A percentile compares a stretch with the other conserved stretches of the same genome.
Conservation (phyloP, 495 filamentous ascomycete species). For the Penicillium verhagenii region DNA sequence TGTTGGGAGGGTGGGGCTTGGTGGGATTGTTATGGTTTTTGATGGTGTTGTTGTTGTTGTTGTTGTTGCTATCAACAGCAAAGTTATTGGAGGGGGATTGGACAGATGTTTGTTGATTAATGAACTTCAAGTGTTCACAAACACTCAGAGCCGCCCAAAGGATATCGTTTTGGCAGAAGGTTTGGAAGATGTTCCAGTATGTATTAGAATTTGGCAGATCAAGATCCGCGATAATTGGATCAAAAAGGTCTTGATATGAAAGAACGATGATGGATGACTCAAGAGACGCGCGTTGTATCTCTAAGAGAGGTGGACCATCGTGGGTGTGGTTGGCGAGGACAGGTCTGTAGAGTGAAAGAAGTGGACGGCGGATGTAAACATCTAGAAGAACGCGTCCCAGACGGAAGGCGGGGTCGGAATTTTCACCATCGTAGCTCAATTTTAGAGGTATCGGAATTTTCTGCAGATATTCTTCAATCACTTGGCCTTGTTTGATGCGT, state of each 20-base stretch:
- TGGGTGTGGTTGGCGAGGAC: conserved; percentile 2
- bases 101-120: neutral
- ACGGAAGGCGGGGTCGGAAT: neutral
- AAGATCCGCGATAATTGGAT: conserved; percentile 20
- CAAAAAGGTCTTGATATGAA: conserved; percentile 30
- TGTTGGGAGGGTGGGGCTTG: neutral
- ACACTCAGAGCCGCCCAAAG: conserved; percentile 23
- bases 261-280: conserved; percentile 22
- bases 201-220: conserved; percentile 9
- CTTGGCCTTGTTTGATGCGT: conserved; percentile 10
- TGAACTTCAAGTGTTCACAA: conserved; percentile 22
- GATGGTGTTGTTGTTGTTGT: neutral
- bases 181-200: conserved; percentile 28
- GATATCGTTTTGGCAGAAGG: conserved; percentile 26
- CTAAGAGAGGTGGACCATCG: conserved; percentile 4
- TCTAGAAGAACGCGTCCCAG: conserved; percentile 22
- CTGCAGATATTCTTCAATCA: conserved; percentile 14
- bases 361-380: conserved; percentile 20
- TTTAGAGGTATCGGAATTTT: conserved; percentile 9
- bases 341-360: conserved; percentile 25
- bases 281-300: conserved; percentile 16
- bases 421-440: neutral
- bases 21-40: neutral
- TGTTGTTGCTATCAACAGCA: neutral
- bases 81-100: neutral